Evolutionary conservation across 495 filamentous ascomycete genomes (phyloP), one percentile per base, ranked within the genome.

Genomic region (Daldinia loculata): DNA sequence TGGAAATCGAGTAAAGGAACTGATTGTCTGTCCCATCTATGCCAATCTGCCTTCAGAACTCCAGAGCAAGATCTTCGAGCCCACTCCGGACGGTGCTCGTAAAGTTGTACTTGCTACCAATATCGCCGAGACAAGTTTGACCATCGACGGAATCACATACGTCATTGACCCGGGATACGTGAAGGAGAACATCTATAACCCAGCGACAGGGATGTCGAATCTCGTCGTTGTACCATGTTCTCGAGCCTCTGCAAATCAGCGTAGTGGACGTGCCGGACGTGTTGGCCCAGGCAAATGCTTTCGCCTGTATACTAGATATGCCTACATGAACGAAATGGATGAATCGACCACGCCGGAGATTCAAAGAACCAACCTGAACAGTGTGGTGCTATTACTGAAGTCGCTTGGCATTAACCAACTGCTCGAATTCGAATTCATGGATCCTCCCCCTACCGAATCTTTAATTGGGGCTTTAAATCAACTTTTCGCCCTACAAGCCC

Each of bases 391-490:
- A 17, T 87, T 94, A 71, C 83, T 99, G 9, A 98, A 97, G 76
- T 91, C 91, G 1, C 85, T 98, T 14, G 96, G 96, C 12, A 97
- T 99, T 75, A 94, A 97, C 75, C 91, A 98, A 69, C 87, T 99
- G 0, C 86, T 99, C 11, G 90, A 94, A 43, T 99, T 99, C 71
- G 95, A 99, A 74, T 98, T 97, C 77, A 94, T 98, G 88, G 95
- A 98, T 74, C 90, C 95, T 0, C 95, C 95, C 1, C 92, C 94
- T 0, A 91, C 94, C 0, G 94, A 97, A 77, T 93, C 93, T 8
- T 88, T 99, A 56, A 97, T 98, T 75, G 89, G 92, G 22, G 93
- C 94, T 1, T 80, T 99, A 56, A 95, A 98, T 75, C 91, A 96
- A 74, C 88, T 99, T 19, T 99, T 97, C 75, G 93, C 93, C 0